Base-by-base conservation (phyloP, 345 rosid species). In the Passiflora organensis region DNA sequence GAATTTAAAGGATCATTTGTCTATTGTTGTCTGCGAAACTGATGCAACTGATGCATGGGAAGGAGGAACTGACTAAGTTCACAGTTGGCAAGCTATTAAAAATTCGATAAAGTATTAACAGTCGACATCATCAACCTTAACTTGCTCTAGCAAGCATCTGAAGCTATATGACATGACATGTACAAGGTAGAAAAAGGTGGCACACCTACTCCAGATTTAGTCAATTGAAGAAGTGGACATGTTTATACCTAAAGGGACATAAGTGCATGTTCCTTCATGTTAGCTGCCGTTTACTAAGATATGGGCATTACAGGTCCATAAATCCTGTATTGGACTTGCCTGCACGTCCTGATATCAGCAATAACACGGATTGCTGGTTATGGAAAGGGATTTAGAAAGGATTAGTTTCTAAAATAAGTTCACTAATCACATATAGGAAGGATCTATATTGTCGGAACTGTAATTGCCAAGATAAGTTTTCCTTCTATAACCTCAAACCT, bases 181-280 rank as follows among this genome's bases (percentile, higher is more conserved):
- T 10, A 10, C 13, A 39, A 39, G 6, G 12, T 36, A 12, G 6
- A 36, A 6, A 5, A 12, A 5, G 39, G 39, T 36, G 39, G 6
- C 6, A 39, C 39, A 21, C 18, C 24, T 23, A 19, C 15, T 45
- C 16, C 39, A 36, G 39, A 12, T 5, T 15, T n/a, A 22, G 52
- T 51, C 52, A 52, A 44, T n/a, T 52, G 13, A 52, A 20, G 13
- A 6, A 16, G 12, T 39, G 8, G 3, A 21, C 32, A 20, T 21
- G n/a, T 20, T 43, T 5, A n/a, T 44, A 19, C 1, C 6, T 17
- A 19, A 16, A 39, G 13, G 34, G 32, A 43, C 19, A 43, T 45
- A 45, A 12, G 23, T 0, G 54, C 67, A 53, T 36, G 59, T 36
- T 53, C 58, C 28, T 37, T 3, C 59, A 54, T 20, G 60, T 54